Evolutionary conservation across 2,329 filamentous ascomycete species (phyloP), one percentile per base, ranked within the genome.

Genomic region (Colletotrichum plurivorum): DNA sequence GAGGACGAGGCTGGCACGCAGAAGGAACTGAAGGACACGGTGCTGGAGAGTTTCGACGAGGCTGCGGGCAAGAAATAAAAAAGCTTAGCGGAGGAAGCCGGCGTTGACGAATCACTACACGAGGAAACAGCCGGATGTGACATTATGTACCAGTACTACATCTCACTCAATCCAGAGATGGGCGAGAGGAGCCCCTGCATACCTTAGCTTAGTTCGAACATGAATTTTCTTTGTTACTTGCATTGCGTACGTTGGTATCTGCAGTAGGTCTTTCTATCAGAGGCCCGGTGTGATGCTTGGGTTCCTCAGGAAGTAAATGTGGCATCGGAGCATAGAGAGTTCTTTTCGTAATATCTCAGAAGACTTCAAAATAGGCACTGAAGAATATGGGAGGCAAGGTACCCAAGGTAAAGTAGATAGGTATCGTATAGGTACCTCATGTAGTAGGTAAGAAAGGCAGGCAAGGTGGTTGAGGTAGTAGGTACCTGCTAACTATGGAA

Each of bases 41-140:
- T 84, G 20, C 70, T 84, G 1, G 79, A 83, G 53, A 78, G 79
- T 25, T 83, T 84, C 66, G 78, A 83, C 65, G 72, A 81, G 71
- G 74, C 79, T 9, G 72, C 78, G 9, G 74, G 73, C 20, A 79
- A 77, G 73, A 75, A 74, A 66, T 82, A 71, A 76, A 36, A 10
- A 36, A 36, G 22, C 22, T 12, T 25, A 18, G 60, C 16, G 31
- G 49, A 56, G n/a, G 54, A n/a, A 55, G 49, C 62, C 55, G 62
- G 62, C 62, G 49, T 69, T 69, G 55, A 60, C 27, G 55, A 43
- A 69, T 53, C 51, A 61, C 31, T 45, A 41, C 9, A 45, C 55
- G 20, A 16, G 51, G 41, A 39, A 61, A 9, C 15, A 54, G 52
- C 66, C 55, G 55, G 55, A 49, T 69, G 66, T 69, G 62, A 69